phyloP scores from a whole-genome alignment of 2,329 filamentous ascomycete species.

The Fusarium mexicanum region DNA sequence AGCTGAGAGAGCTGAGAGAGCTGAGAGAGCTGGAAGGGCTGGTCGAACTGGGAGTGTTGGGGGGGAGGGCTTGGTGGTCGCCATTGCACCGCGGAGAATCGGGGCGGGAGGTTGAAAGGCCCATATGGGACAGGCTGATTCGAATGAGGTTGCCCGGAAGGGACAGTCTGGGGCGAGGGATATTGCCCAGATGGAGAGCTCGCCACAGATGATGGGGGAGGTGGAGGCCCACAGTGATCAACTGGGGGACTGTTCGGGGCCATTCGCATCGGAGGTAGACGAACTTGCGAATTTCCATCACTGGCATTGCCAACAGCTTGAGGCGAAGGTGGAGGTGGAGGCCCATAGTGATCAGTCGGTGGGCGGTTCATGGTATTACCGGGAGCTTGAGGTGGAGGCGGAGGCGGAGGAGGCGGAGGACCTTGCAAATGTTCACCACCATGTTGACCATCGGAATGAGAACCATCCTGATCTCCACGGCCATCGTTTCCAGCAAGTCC shows the following conservation, averaged over 20 bases:
- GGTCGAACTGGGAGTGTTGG: too few relatives aligned
- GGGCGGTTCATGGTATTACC: background rate
- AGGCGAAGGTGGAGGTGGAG: background rate
- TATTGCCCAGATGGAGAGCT: background rate
- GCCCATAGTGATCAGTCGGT: background rate
- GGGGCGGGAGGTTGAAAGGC: background rate
- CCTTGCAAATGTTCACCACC: background rate
- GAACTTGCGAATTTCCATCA: too few relatives aligned
- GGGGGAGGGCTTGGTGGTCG: background rate
- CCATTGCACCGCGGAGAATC: background rate
- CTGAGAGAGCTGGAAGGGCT: too few relatives aligned
- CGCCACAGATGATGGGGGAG: background rate
- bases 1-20: too few relatives aligned
- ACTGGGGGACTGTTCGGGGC: too few relatives aligned
- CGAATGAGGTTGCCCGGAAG: background rate
- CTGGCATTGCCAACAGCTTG: too few relatives aligned
- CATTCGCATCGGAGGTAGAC: too few relatives aligned
- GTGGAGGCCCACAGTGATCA: background rate
- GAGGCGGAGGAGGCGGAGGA: background rate
- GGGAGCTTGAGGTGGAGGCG: background rate
- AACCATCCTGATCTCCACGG: background rate
- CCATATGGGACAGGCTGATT: background rate
- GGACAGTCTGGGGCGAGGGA: background rate
- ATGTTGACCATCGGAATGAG: background rate
- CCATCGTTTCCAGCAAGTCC: background rate